Conservation (phyloP, 805 yeast genomes). For the Starmerella davenportii region DNA sequence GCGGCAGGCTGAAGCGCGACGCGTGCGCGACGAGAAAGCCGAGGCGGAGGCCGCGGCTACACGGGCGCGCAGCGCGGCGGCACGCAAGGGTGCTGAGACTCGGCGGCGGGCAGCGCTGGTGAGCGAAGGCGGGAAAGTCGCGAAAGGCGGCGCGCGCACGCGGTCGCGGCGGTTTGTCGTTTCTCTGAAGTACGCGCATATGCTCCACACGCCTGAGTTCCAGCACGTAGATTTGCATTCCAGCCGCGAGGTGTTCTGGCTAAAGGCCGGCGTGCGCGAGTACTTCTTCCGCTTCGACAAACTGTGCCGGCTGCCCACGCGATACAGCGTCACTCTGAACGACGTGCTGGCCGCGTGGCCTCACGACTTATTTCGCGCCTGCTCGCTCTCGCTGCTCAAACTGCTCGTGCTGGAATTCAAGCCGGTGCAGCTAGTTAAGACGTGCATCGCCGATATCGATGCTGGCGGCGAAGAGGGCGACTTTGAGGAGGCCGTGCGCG, state of each 20-base stretch:
- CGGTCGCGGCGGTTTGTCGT: conserved; percentile 8
- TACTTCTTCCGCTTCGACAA: conserved; percentile 25
- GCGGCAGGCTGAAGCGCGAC: conserved; percentile 1
- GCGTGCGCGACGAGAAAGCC: conserved; percentile 4
- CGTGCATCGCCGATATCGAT: conserved; percentile 17
- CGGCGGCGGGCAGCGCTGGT: conserved; percentile 2
- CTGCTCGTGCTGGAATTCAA: conserved; percentile 21
- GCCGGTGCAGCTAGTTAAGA: conserved; percentile 18
- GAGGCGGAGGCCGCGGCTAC: conserved; percentile 1
- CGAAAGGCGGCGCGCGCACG: conserved; percentile 2
- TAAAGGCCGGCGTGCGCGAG: conserved; percentile 23
- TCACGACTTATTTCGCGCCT: conserved; percentile 23
- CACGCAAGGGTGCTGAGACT: conserved; percentile 8
- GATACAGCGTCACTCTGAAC: conserved; percentile 21
- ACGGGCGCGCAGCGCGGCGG: conserved; percentile 8
- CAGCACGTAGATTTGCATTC: conserved; percentile 14
- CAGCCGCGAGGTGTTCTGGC: conserved; percentile 19
- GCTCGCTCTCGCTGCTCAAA: conserved; percentile 19
- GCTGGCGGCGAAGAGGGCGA: background rate
- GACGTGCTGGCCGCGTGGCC: conserved; percentile 25
- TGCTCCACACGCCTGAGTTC: conserved; percentile 17
- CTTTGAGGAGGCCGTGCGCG: background rate
- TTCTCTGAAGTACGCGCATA: conserved; percentile 10
- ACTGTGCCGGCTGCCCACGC: conserved; percentile 22
- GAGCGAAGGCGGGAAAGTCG: conserved; percentile 1